Evolutionary conservation across 2,329 filamentous ascomycete genomes (phyloP).

Genomic region (Aspergillus aculeatinus): DNA sequence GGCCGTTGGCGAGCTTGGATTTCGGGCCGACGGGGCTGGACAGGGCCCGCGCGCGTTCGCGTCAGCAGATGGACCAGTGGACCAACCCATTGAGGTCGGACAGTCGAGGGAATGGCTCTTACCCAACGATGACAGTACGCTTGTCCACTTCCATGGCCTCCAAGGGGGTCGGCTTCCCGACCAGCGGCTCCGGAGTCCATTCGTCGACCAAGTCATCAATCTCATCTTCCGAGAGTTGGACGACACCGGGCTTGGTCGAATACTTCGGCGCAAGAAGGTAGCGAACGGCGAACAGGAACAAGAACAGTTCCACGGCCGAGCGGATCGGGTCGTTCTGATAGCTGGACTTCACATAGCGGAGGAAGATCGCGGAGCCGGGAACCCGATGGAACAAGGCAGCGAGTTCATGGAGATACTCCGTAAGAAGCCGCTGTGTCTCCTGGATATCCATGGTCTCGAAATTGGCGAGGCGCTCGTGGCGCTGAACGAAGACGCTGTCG

Average conservation of each 20-base stretch:
- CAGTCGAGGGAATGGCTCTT: slow-evolving; percentile 27
- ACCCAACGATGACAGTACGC: slow-evolving; percentile 85
- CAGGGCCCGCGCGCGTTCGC: not conserved
- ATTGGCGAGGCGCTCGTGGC: slow-evolving; percentile 13
- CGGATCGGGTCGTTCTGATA: slow-evolving; percentile 97
- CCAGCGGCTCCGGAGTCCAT: slow-evolving; percentile 92
- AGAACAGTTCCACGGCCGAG: slow-evolving; percentile 85
- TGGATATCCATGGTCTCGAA: slow-evolving; percentile 54
- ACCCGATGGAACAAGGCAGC: slow-evolving; percentile 78
- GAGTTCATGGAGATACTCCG: slow-evolving; percentile 56
- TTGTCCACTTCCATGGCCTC: slow-evolving; percentile 83
- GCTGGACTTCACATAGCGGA: slow-evolving; percentile 93
- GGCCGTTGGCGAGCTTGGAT: slow-evolving; percentile 81
- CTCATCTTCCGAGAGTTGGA: slow-evolving; percentile 89
- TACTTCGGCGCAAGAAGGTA: slow-evolving; percentile 92
- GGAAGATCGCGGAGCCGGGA: slow-evolving; percentile 88
- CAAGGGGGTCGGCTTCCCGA: slow-evolving; percentile 67
- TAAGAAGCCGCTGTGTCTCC: slow-evolving; percentile 54
- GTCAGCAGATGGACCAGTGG: not conserved
- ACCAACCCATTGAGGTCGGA: no score
- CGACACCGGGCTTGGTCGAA: slow-evolving; percentile 86
- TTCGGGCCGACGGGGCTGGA: slow-evolving; percentile 82
- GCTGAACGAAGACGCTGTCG: not conserved
- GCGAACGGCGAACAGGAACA: slow-evolving; percentile 92
- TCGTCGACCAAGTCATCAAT: slow-evolving; percentile 96